phyloP scores from a whole-genome alignment of 345 rosid genomes.

The Syzygium aromaticum region DNA sequence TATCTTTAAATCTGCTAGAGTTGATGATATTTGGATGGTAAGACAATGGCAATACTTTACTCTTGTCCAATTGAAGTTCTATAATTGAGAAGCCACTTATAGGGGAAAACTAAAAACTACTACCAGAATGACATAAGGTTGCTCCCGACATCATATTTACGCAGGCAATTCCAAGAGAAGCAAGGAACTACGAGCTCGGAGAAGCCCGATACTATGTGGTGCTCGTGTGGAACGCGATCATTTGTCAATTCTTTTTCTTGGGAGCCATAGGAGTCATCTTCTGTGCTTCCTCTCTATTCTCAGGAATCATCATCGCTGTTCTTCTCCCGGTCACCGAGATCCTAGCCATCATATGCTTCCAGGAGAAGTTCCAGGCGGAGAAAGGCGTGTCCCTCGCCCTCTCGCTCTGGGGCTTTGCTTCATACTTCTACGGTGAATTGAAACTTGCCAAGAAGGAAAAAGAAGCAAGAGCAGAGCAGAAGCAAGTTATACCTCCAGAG shows the following conservation, averaged over 20 bases:
- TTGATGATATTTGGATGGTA: neutral
- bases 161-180: slow-evolving; percentile 61
- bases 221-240: slow-evolving; percentile 21
- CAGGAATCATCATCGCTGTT: slow-evolving; percentile 39
- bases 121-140: neutral
- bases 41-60: neutral
- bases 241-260: slow-evolving; percentile 52
- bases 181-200: slow-evolving; percentile 40
- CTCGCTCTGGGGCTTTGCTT: slow-evolving; percentile 66
- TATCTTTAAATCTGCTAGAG: neutral
- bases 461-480: neutral
- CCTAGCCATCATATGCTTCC: slow-evolving; percentile 53
- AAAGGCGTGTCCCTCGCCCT: slow-evolving; percentile 64
- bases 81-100: neutral
- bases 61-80: neutral
- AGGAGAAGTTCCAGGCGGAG: slow-evolving; percentile 51
- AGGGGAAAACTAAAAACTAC: neutral
- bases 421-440: slow-evolving; percentile 62
- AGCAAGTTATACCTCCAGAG: neutral
- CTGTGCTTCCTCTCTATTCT: slow-evolving; percentile 47
- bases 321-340: slow-evolving; percentile 55
- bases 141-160: neutral
- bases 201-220: slow-evolving; percentile 40
- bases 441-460: slow-evolving; percentile 18
- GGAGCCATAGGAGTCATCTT: slow-evolving; percentile 62